phyloP scores from a whole-genome alignment of 495 filamentous ascomycete genomes.

The Aspergillus conjunctus region DNA sequence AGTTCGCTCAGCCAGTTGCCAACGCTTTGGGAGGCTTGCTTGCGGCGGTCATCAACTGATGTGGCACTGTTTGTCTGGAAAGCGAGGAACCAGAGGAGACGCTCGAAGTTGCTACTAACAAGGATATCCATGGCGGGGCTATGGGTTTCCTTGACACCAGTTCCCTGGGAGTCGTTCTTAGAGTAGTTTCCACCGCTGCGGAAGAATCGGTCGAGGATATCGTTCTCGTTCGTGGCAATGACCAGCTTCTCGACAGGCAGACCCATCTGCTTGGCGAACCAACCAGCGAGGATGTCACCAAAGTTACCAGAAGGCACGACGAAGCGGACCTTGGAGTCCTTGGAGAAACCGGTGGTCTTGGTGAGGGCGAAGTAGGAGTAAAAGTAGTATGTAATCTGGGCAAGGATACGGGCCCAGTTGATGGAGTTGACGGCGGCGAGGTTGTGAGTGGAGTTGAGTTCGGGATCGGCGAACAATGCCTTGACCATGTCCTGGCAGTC shows the following conservation, averaged over 20 bases:
- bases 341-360: conserved; percentile 49
- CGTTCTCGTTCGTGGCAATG: conserved; percentile 91
- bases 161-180: conserved; percentile 53
- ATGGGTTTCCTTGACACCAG: conserved; percentile 76
- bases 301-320: conserved; percentile 94
- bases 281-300: conserved; percentile 92
- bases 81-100: conserved; percentile 85
- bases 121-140: conserved; percentile 97
- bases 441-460: conserved; percentile 70
- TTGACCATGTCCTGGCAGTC: conserved; percentile 98
- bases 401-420: conserved; percentile 87
- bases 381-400: conserved; percentile 94
- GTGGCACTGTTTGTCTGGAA: conserved; percentile 54
- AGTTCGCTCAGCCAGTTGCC: conserved; percentile 75
- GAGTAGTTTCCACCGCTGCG: conserved; percentile 80
- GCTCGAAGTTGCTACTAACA: conserved; percentile 93
- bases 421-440: conserved; percentile 89
- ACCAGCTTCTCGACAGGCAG: conserved; percentile 81
- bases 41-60: conserved; percentile 38
- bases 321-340: conserved; percentile 67
- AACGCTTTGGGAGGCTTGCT: conserved; percentile 54
- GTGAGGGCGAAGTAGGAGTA: conserved; percentile 81
- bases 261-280: conserved; percentile 89
- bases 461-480: conserved; percentile 80
- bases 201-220: conserved; percentile 82